Evolutionary conservation across 1,284 basidiomycete species (phyloP).

Genomic region (Sporisorium scitamineum): DNA sequence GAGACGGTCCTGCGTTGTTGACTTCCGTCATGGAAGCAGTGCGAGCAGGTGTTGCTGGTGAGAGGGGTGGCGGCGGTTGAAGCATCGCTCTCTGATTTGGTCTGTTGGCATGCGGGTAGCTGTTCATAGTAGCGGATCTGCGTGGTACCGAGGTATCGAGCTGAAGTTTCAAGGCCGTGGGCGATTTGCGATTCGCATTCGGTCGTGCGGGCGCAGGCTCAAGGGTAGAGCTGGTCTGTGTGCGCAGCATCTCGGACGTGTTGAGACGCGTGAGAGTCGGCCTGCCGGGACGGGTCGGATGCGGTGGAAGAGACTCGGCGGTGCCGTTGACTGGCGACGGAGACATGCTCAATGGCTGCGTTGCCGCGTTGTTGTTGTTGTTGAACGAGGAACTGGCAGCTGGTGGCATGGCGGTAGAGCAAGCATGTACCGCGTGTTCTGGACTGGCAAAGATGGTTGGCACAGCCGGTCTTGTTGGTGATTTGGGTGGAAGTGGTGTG

Average conservation of each 20-base stretch:
- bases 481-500: background rate
- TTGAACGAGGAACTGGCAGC: background rate
- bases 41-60: constrained; percentile 6
- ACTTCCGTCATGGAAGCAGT: background rate
- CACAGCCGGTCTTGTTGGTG: background rate
- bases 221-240: constrained; percentile 15
- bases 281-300: constrained; percentile 16
- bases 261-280: constrained; percentile 51
- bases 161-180: constrained; percentile 26
- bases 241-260: constrained; percentile 52
- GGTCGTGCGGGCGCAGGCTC: constrained; percentile 11
- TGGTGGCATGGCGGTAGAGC: background rate
- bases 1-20: background rate
- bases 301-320: background rate
- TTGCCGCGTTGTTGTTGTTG: background rate
- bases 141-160: constrained; percentile 44
- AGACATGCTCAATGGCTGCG: constrained; percentile 7
- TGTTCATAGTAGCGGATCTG: constrained; percentile 36
- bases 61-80: constrained; percentile 7
- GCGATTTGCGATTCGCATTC: constrained; percentile 19
- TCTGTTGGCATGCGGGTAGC: constrained; percentile 26
- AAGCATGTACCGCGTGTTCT: background rate
- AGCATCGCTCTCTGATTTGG: constrained; percentile 5
- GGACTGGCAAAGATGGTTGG: constrained; percentile 6
- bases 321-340: background rate